Evolutionary conservation across 1,284 basidiomycete genomes (phyloP).

Genomic region (Tilletia indica): DNA sequence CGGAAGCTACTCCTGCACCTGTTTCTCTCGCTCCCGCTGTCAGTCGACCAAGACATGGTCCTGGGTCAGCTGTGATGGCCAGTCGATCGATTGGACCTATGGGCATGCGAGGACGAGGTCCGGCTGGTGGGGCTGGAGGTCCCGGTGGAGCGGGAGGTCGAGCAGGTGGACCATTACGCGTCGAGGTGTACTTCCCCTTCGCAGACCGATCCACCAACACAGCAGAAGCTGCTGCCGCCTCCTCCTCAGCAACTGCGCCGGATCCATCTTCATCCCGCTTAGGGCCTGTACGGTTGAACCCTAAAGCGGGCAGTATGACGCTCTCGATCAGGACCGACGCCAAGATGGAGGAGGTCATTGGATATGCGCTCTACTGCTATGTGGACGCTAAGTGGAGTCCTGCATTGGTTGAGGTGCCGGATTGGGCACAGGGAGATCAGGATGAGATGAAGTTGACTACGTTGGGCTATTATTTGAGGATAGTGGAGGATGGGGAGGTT

Average conservation of each 20-base stretch:
- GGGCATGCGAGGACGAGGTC: constrained; percentile 31
- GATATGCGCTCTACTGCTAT: constrained; percentile 84
- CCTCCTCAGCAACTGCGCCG: too few species aligned
- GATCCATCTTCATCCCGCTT: constrained; percentile 16
- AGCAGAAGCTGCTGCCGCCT: constrained; percentile 28
- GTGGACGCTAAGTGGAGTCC: constrained; percentile 84
- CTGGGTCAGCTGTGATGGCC: constrained; percentile 20
- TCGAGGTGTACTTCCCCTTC: constrained; percentile 84
- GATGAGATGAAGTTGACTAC: constrained; percentile 68
- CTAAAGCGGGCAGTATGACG: constrained; percentile 56
- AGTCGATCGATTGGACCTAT: constrained; percentile 34
- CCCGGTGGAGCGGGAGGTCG: constrained; percentile 33
- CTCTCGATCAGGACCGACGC: constrained; percentile 78
- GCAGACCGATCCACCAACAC: constrained; percentile 60
- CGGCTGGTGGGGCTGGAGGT: constrained; percentile 12
- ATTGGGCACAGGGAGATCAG: constrained; percentile 60
- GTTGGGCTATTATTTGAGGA: constrained; percentile 87
- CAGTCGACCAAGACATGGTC: background rate
- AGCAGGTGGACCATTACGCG: constrained; percentile 57
- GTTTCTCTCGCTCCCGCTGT: background rate
- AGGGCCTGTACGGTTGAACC: constrained; percentile 34
- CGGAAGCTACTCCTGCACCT: background rate
- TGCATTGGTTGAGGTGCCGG: constrained; percentile 63
- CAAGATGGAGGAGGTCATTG: constrained; percentile 91
- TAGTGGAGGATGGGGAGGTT: constrained; percentile 95